Evolutionary conservation across 495 filamentous ascomycete genomes (phyloP), one percentile per base, ranked within the genome.

Genomic region (Ascobolus immersus): DNA sequence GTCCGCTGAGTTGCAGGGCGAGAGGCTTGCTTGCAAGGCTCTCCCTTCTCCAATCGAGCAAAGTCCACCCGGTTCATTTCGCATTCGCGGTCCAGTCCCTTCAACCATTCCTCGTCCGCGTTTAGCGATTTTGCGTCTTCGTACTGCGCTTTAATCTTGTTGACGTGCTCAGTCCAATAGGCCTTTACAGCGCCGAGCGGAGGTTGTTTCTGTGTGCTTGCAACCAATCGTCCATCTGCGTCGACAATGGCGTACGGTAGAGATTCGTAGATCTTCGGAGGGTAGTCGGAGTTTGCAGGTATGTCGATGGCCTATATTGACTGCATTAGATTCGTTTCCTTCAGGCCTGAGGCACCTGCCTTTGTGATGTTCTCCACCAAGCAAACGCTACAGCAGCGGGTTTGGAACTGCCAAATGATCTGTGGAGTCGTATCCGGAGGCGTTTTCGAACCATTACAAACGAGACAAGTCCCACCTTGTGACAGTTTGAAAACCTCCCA

Each of bases 41-140:
- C 45, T 80, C 76, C 67, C 75, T 79, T 66, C 45, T 80, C 76
- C 67, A 76, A 79, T 18, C 69, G 65, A 14, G 59, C 53, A 13
- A 64, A 55, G 40, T 77, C 67, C 17, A 55, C 52, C 23, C 61
- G 58, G 12, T 55, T 35, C 20, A 65, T 55, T 37, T 61, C 64
- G n/a, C 73, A 69, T 36, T 62, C 59, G 8, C 39, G 50, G 25
- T 62, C 61, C 2, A 81, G 59, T 9, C 74, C 73, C 49, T 77
- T 79, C 4, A 69, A 50, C 75, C 76, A 82, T 47, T 78, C 73
- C 28, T 71, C 69, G 12, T 61, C 59, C 6, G 68, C 35, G 14
- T 72, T 71, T 44, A 71, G 60, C 7, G 55, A 52, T 35, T 60
- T 62, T 28, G 65, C 72, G 1, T 64, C 54, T 14, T 59, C 47